phyloP scores from a whole-genome alignment of 441 rosid genomes.

The Erodium moschatum region DNA sequence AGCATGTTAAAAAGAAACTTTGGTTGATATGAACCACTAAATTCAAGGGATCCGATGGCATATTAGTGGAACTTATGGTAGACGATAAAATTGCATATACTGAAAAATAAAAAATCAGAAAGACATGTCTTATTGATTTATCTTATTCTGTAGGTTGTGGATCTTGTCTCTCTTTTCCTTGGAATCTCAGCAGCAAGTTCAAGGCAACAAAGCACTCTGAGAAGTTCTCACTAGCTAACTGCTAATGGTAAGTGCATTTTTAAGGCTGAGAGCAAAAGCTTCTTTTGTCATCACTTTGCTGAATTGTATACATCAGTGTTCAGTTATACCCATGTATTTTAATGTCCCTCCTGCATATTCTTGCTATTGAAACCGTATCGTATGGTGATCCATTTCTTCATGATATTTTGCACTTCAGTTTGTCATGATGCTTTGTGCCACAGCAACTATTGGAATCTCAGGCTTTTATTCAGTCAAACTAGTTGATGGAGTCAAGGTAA shows the following conservation, averaged over 20 bases:
- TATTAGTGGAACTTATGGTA: neutral
- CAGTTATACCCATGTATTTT: neutral
- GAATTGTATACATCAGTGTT: neutral
- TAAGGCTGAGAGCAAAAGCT: neutral
- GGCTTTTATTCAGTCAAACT: neutral
- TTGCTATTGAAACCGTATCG: neutral
- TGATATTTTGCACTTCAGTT: neutral
- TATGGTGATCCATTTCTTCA: neutral
- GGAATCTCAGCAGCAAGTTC: constrained; percentile 1
- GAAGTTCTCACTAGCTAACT: constrained; percentile 2
- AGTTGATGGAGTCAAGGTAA: neutral
- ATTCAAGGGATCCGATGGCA: neutral
- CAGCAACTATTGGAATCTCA: neutral
- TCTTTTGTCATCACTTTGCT: neutral
- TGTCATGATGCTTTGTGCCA: neutral
- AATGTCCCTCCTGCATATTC: neutral
- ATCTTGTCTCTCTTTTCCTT: neutral
- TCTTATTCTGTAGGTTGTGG: neutral
- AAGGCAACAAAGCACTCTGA: neutral
- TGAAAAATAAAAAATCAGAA: neutral
- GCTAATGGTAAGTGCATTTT: constrained; percentile 1
- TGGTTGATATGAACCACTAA: neutral
- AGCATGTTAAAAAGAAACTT: neutral
- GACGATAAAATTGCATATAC: neutral
- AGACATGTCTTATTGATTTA: neutral